Base-by-base conservation (phyloP, 192 early-diverging fungal species). In the Phlyctochytrium arcticum region DNA sequence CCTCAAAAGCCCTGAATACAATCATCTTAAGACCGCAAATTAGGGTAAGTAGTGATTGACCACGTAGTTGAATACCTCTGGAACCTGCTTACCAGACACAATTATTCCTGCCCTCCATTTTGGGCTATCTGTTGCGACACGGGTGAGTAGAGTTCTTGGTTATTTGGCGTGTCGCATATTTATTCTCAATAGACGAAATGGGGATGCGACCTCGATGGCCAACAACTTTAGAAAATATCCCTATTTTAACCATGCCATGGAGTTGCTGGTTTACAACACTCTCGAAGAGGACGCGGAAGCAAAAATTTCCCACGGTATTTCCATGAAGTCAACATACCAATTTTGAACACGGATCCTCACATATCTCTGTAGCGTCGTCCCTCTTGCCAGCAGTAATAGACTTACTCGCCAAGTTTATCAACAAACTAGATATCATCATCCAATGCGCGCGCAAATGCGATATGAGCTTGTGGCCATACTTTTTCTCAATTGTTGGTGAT, bases 391-490 rank as follows among this genome's bases (percentile, higher is more conserved):
- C 73, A 12, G 87, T 91, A 3, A 79, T 95, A 10, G 75, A 76
- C 42, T 88, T 97, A 55, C 67, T 99, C 34, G 82, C 89, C 51
- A 74, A 87, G 57, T 99, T 95, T 64, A 78, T 83, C 4, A 86
- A 86, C 55, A 82, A 83, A 42, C 69, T 92, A 36, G 95, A 98
- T 49, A 86, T 94, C 23, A 90, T 99, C 69, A 93, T 92, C 9
- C 88, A 91, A 30, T 98, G 95, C 68, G 95, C 97, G 5, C 77
- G 97, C 57, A 99, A 99, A 70, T 91, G 92, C n/a, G 97, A 99
- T 69, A 88, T 91, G 0, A 83, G 92, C 12, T 77, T 93, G 35
- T 99, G 97, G 97, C 78, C 85, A 19, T 86, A 85, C 47, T 80
- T 98, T 48, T 98, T 98, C 75, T 76, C 80, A 2, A 83, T 88